Evolutionary conservation across 2,329 filamentous ascomycete species (phyloP), one percentile per base, ranked within the genome.

Genomic region (Scortechinia acanthostroma): DNA sequence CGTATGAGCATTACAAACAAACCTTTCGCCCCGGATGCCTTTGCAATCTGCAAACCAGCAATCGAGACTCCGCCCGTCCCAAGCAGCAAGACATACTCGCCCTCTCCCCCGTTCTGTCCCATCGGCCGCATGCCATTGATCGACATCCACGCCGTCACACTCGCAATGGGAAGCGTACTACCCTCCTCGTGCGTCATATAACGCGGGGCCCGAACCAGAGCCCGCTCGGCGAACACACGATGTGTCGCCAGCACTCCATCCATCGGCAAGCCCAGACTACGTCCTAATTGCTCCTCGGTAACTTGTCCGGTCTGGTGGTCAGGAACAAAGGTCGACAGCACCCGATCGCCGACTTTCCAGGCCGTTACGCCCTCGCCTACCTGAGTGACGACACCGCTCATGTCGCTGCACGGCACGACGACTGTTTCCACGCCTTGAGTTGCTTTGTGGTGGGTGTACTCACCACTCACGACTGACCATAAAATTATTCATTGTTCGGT

Each of bases 371-470:
- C 65, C 16, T 67, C 57, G 23, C 76, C 74, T 22, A 74, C 53
- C 14, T 69, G 58, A 2, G 76, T 63, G 42, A 88, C 66, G 5
- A 70, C 69, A 40, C 83, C 84, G 61, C 80, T 84, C 71, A 84
- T 85, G 60, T 88, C 84, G 19, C 80, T 84, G 59, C 78, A 83
- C 1, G 82, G 81, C 1, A 87, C 77, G 13, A 86, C 53, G 46
- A 68, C 48, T 45, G 61, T 45, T 44, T 58, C 49, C 47, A 63
- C 54, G 28, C 57, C 61, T n/a, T n/a, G n/a, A 42, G 78, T 62
- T 3, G 71, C 69, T 52, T 73, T 71, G 64, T 86, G 80, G 60
- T 87, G 80, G 55, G 69, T 78, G 64, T 86, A 88, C 13, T 77
- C 66, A 22, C 83, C 83, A 65, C 74, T 80, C 54, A 69, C 70